A percentile compares a stretch with the other conserved stretches of the same genome.
phyloP scores from a whole-genome alignment of 2,329 filamentous ascomycete genomes.

The Tolypocladium pustulatum region DNA sequence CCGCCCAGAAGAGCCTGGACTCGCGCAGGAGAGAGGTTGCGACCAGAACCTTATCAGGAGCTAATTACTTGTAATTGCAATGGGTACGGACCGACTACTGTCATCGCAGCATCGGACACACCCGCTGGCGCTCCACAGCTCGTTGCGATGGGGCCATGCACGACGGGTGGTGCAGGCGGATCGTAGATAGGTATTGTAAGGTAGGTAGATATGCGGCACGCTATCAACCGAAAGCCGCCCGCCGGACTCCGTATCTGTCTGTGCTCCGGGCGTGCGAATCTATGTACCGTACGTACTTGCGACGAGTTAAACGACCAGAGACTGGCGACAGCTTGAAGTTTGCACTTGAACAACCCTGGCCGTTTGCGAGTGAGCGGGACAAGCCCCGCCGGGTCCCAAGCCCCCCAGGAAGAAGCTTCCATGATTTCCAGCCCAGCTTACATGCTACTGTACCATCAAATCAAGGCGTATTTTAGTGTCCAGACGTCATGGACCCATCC shows the following conservation, averaged over 20 bases:
- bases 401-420: neutral
- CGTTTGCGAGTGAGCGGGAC: neutral
- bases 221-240: neutral
- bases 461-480: neutral
- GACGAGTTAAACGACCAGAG: neutral
- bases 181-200: too few species aligned
- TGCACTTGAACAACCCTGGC: neutral
- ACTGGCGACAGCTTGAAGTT: too few species aligned
- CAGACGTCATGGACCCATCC: neutral
- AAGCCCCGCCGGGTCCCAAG: neutral
- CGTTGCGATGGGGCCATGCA: neutral
- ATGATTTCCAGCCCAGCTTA: neutral
- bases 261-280: neutral
- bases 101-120: neutral
- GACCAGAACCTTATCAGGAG: neutral
- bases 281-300: too few species aligned
- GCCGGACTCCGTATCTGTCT: neutral
- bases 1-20: too few species aligned
- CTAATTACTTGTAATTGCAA: neutral
- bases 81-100: neutral
- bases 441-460: too few species aligned
- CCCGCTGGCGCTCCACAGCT: neutral
- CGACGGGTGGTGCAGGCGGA: neutral
- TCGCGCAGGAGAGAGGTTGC: neutral
- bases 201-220: neutral